These are phyloP conservation scores for Trichoderma reesei DNA, from an alignment of 495 filamentous ascomycete species.

Conservation along the genomic window DNA sequence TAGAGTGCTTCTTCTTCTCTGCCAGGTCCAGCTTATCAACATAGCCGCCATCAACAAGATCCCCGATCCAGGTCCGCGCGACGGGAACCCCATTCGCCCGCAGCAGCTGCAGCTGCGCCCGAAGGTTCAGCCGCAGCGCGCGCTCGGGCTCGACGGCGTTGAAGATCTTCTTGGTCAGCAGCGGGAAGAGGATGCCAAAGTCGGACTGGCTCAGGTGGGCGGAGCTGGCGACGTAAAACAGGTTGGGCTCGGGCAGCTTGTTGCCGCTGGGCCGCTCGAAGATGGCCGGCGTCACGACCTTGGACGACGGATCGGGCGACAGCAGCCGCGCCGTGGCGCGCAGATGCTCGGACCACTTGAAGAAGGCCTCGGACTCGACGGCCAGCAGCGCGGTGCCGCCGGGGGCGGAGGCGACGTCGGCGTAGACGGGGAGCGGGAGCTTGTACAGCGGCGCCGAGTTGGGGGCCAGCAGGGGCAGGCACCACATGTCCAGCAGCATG, in stretches of 20 bases:
- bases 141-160: conserved; percentile 51
- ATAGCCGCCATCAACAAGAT: conserved; percentile 35
- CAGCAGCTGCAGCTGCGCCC: conserved; percentile 53
- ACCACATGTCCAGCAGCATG: conserved; percentile 66
- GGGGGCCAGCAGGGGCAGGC: conserved; percentile 50
- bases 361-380: conserved; percentile 60
- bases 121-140: conserved; percentile 50
- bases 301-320: conserved; percentile 35
- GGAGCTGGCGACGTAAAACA: conserved; percentile 53
- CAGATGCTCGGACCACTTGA: conserved; percentile 58
- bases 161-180: conserved; percentile 48
- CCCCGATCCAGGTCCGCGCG: conserved; percentile 36
- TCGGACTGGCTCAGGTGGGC: conserved; percentile 69
- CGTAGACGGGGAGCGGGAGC: conserved; percentile 58
- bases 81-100: conserved; percentile 42
- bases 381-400: conserved; percentile 46
- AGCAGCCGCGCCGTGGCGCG: conserved; percentile 47
- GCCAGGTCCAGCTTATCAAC: conserved; percentile 15
- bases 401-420: conserved; percentile 24
- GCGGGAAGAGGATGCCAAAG: conserved; percentile 69
- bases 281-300: conserved; percentile 18
- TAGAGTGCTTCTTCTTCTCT: not conserved
- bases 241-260: conserved; percentile 31
- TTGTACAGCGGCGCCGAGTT: conserved; percentile 47
- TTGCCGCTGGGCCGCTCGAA: conserved; percentile 20